phyloP scores from a whole-genome alignment of 2,329 filamentous ascomycete species.

The Verticillium zaregamsianum region DNA sequence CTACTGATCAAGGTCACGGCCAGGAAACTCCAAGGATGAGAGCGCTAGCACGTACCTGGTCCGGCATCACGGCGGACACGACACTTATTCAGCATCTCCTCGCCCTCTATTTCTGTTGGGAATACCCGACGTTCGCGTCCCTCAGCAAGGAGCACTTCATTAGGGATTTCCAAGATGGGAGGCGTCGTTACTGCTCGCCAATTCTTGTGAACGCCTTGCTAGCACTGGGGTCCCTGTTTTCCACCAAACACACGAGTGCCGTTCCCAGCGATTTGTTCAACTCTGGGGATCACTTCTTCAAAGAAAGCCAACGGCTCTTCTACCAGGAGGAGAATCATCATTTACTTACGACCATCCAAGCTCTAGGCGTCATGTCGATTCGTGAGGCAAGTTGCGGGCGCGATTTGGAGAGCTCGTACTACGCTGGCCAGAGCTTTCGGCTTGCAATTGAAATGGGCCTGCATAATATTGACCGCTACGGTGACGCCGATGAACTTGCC shows the following conservation, averaged over 20 bases:
- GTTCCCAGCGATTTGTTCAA: constrained; percentile 58
- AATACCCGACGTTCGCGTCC: constrained; percentile 70
- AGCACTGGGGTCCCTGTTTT: constrained; percentile 65
- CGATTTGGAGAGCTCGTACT: constrained; percentile 69
- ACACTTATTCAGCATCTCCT: constrained; percentile 60
- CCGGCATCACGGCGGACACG: constrained; percentile 53
- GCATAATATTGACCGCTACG: constrained; percentile 49
- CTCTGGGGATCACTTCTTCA: constrained; percentile 71
- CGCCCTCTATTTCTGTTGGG: constrained; percentile 69
- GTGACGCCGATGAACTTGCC: constrained; percentile 52
- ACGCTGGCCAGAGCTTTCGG: constrained; percentile 67
- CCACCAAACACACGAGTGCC: constrained; percentile 60
- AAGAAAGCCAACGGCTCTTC: constrained; percentile 60
- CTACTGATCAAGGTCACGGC: constrained; percentile 36
- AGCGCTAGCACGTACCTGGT: constrained; percentile 49
- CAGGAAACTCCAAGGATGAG: constrained; percentile 40
- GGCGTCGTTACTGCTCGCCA: constrained; percentile 62
- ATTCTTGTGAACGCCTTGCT: constrained; percentile 63
- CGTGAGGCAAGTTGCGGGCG: constrained; percentile 69
- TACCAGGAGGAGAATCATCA: constrained; percentile 55
- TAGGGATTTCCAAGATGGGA: constrained; percentile 57
- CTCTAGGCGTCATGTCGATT: constrained; percentile 71
- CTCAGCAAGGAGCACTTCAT: constrained; percentile 69
- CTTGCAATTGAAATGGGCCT: constrained; percentile 69
- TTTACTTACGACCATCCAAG: constrained; percentile 67